phyloP scores from a whole-genome alignment of 2,329 filamentous ascomycete species.

The Pyricularia sp. region DNA sequence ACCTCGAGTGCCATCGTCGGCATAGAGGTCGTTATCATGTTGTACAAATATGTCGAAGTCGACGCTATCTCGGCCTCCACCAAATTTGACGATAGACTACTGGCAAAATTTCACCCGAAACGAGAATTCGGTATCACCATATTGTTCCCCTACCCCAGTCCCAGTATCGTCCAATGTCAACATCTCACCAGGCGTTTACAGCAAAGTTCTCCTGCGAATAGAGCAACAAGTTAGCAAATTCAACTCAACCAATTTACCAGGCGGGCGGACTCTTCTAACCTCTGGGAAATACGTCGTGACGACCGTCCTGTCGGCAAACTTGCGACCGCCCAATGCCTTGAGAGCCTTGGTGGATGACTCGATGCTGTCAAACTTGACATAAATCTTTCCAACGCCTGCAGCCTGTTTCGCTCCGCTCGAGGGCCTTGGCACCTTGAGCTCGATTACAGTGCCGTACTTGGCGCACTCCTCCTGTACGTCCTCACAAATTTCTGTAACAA shows the following conservation, averaged over 20 bases:
- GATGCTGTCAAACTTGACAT: slow-evolving; percentile 77
- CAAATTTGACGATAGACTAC: neutral
- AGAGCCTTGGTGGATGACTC: slow-evolving; percentile 79
- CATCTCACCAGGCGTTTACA: slow-evolving; percentile 67
- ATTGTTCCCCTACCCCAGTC: neutral
- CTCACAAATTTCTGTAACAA: slow-evolving; percentile 74
- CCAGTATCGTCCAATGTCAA: neutral
- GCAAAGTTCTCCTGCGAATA: slow-evolving; percentile 77
- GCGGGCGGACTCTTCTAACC: slow-evolving; percentile 35
- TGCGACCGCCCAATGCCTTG: slow-evolving; percentile 82
- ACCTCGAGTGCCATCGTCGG: neutral
- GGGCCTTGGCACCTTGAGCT: slow-evolving; percentile 90
- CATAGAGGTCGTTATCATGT: neutral
- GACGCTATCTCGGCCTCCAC: neutral
- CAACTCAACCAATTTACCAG: neutral
- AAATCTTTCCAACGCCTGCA: slow-evolving; percentile 94
- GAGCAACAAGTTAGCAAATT: neutral
- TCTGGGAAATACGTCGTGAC: slow-evolving; percentile 96
- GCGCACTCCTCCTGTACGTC: slow-evolving; percentile 88
- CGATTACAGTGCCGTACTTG: slow-evolving; percentile 78
- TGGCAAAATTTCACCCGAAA: neutral
- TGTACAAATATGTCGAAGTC: neutral
- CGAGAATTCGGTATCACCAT: neutral
- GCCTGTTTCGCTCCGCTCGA: slow-evolving; percentile 74
- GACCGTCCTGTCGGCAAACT: slow-evolving; percentile 93